phyloP scores from a whole-genome alignment of 768 basidiomycete species.

The Pisolithus albus region DNA sequence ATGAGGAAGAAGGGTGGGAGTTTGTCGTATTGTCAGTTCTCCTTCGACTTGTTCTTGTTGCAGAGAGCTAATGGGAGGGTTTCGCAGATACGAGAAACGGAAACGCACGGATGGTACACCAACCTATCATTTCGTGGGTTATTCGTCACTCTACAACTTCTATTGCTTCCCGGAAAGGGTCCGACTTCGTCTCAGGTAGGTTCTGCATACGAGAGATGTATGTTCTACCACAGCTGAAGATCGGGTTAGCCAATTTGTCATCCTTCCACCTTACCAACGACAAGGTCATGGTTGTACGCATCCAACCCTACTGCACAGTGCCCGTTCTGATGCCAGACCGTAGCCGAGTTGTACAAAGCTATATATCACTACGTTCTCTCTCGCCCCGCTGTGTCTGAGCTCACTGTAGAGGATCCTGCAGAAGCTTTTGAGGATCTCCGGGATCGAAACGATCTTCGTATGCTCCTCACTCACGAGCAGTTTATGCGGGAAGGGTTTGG shows the following conservation, averaged over 20 bases:
- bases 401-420: conserved; percentile 96
- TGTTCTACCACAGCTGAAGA: not conserved
- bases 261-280: conserved; percentile 84
- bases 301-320: not conserved
- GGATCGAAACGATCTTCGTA: conserved; percentile 83
- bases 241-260: conserved; percentile 77
- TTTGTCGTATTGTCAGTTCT: conserved; percentile 74
- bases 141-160: conserved; percentile 91
- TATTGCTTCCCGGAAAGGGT: conserved; percentile 92
- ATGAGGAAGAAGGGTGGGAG: conserved; percentile 92
- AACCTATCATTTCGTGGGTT: conserved; percentile 91
- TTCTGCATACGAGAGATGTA: not conserved
- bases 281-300: conserved; percentile 84
- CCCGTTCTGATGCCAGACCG: not conserved
- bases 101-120: conserved; percentile 48
- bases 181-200: conserved; percentile 79
- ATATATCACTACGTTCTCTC: conserved; percentile 72
- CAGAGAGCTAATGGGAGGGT: not conserved
- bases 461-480: conserved; percentile 55
- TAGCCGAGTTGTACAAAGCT: conserved; percentile 82
- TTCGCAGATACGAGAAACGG: conserved; percentile 74
- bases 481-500: conserved; percentile 74
- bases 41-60: not conserved
- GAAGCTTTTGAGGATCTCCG: conserved; percentile 96
- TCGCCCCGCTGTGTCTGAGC: conserved; percentile 69